Conservation (phyloP, 805 yeast species). For the Yarrowia divulgata region DNA sequence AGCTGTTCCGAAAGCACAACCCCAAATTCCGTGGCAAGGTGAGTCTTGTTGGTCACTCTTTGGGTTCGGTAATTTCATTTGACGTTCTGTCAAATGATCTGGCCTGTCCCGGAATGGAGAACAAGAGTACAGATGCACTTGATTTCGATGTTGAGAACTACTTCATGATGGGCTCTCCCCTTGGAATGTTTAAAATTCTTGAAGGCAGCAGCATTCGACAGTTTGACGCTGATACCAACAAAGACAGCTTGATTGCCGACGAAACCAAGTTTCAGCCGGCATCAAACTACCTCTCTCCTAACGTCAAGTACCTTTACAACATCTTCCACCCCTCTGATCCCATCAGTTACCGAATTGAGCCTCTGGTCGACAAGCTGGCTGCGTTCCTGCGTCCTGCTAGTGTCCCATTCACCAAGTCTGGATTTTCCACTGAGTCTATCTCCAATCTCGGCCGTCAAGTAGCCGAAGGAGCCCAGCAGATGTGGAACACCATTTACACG, state of each 20-base stretch:
- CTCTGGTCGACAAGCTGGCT: constrained; percentile 64
- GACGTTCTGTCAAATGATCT: constrained; percentile 62
- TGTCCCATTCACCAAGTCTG: constrained; percentile 61
- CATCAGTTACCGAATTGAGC: constrained; percentile 88
- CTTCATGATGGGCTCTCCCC: constrained; percentile 88
- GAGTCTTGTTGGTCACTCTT: constrained; percentile 87
- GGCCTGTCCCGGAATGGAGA: constrained; percentile 52
- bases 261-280: constrained; percentile 6
- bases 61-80: constrained; percentile 84
- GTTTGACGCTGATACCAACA: constrained; percentile 11
- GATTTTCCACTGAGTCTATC: constrained; percentile 50
- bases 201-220: constrained; percentile 63
- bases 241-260: constrained; percentile 40
- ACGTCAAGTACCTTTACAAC: constrained; percentile 72
- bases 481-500: constrained; percentile 39
- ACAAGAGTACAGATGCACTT: constrained; percentile 52
- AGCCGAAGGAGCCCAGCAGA: constrained; percentile 33
- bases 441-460: constrained; percentile 34
- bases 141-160: constrained; percentile 76
- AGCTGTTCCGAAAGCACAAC: constrained; percentile 64
- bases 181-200: constrained; percentile 82
- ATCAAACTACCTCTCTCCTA: constrained; percentile 42
- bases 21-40: constrained; percentile 67
- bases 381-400: constrained; percentile 61
- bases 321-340: constrained; percentile 93